Base-by-base conservation (phyloP, 345 rosid genomes). In the Geranium brycei region DNA sequence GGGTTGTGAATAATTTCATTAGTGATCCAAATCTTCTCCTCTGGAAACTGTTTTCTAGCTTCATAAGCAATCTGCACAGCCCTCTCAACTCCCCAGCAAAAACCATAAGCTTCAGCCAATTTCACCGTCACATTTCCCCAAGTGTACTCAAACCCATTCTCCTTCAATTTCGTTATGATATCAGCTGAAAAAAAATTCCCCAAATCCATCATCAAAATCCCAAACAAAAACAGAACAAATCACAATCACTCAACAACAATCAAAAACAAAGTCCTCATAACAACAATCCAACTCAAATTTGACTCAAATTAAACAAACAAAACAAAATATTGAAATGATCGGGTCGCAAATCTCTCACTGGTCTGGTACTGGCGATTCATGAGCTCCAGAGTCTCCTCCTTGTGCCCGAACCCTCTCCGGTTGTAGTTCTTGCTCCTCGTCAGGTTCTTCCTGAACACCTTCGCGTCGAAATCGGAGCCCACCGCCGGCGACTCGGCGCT, bases 1-100 rank as follows among this genome's bases (percentile, higher is more conserved):
- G 97, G 99, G 41, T 88, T 93, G 71, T 90, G 96, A 77, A 93
- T 88, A 53, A 93, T 87, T 75, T 93, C 96, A 75, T 90, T 90
- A 6, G 99, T 90, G 64, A 93, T 76, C 99, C 96, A 93, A 73
- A 93, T 81, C 77, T 65, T 93, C 60, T 90, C 91, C 8, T 79
- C 77, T 0, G 95, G 95, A 72, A 87, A 75, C 59, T 75, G 75
- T 55, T 75, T 75, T 12, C 78, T 64, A 1, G 78, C 72, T 64
- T 75, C 78, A 19, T 75, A 75, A 56, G 78, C 78, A 71, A 71
- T 75, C 67, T 75, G 75, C 4, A 75, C 75, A 19, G 78, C 96
- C 19, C 96, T 85, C 78, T 89, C 97, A 18, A 93, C 96, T 0
- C 97, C 99, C 96, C 95, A 85, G 78, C 96, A 87, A 72, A 89